These are phyloP conservation scores for Daldinia loculata DNA, from an alignment of 495 filamentous ascomycete species.

Conservation along the genomic window DNA sequence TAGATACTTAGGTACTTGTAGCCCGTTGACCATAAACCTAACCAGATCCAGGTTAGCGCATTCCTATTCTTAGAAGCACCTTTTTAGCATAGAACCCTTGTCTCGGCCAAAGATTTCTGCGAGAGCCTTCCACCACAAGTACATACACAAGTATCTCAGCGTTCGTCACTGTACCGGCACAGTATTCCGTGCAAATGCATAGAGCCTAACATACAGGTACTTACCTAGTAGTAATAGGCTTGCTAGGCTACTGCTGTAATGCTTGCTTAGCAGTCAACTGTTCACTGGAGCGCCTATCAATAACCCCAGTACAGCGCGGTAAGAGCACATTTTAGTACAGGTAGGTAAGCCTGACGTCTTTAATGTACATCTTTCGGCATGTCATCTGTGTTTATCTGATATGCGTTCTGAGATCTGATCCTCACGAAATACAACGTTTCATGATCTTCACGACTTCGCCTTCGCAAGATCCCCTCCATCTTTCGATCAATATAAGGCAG, in stretches of 20 bases:
- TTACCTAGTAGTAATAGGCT: constrained; percentile 1
- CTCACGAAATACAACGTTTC: constrained; percentile 44
- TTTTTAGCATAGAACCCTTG: constrained; percentile 20
- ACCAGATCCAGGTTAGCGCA: constrained; percentile 19
- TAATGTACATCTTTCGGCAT: constrained; percentile 20
- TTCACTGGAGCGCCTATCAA: constrained; percentile 37
- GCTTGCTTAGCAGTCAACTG: constrained; percentile 20
- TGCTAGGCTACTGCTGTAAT: constrained; percentile 5
- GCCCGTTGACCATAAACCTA: constrained; percentile 24
- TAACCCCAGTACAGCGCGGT: constrained; percentile 19
- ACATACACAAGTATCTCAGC: constrained; percentile 9
- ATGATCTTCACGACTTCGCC: constrained; percentile 41
- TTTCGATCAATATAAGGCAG: constrained; percentile 8
- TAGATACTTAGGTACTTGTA: constrained; percentile 5
- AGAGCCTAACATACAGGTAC: neutral
- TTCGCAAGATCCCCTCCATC: constrained; percentile 22
- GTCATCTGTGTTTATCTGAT: constrained; percentile 40
- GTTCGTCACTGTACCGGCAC: neutral
- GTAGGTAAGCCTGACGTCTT: constrained; percentile 21
- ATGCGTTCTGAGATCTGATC: constrained; percentile 34
- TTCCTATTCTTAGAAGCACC: constrained; percentile 33
- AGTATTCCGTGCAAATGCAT: neutral
- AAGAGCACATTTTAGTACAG: neutral
- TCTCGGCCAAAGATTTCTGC: constrained; percentile 38
- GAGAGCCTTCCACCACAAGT: constrained; percentile 15